These are phyloP conservation scores for Sporothrix schenckii DNA, from an alignment of 2,329 filamentous ascomycete genomes.

Conservation along the genomic window DNA sequence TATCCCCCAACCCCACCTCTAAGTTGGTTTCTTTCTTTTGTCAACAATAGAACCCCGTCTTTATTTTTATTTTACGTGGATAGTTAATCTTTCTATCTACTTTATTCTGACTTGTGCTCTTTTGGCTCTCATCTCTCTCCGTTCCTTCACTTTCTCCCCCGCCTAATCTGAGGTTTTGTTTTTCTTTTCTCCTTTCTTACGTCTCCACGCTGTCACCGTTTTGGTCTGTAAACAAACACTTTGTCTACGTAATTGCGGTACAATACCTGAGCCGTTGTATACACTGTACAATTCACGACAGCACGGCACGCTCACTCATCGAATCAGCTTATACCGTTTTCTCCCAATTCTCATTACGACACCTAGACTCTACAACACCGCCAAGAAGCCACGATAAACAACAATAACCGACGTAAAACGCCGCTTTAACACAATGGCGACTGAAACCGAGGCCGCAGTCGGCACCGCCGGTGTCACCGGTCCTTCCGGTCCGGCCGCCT, in stretches of 20 bases:
- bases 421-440: neutral
- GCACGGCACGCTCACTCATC: neutral
- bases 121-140: neutral
- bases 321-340: conserved; percentile 26
- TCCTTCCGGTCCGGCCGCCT: neutral
- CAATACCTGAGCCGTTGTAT: neutral
- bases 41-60: neutral
- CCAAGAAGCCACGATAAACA: neutral
- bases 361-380: neutral
- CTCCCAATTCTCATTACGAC: neutral
- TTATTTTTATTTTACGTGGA: neutral
- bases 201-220: neutral
- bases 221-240: neutral
- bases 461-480: neutral
- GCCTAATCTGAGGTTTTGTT: neutral
- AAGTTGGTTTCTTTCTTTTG: neutral
- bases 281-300: neutral
- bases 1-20: conserved; percentile 7
- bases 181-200: neutral
- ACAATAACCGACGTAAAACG: no score
- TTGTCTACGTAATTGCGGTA: neutral
- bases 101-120: neutral
- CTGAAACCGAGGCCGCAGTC: conserved; percentile 10
- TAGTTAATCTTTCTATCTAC: neutral
- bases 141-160: neutral